Base-by-base conservation (phyloP, 768 basidiomycete species). In the Fibroporia radiculosa region DNA sequence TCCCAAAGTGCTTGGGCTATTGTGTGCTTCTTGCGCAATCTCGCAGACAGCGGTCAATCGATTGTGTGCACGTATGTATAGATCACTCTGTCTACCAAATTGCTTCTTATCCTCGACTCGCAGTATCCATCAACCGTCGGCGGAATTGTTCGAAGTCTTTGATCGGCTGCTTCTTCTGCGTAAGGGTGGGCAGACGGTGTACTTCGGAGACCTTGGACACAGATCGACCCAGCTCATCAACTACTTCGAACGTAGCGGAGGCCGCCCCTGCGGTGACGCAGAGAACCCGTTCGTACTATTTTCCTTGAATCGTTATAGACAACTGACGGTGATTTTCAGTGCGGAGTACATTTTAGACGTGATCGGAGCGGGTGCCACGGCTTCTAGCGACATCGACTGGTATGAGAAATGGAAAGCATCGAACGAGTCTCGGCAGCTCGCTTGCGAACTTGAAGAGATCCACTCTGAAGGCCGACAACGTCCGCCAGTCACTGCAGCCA, bases 1-100 rank as follows among this genome's bases (percentile, higher is more conserved):
- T 89, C 87, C 2, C 86, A 90, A 61, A 84, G 82, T 43, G 88
- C 89, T 2, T 88, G 87, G 86, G 81, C 81, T 5, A 88, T 91
- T 50, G 67, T 88, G 42, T 64, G 71, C 2, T 88, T 93, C 67
- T 67, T 93, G 34, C 71, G 81, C 10, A 74, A 78, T 37, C 76
- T 93, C 24, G 87, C 89, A 7, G 74, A 84, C 48, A 77, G 74
- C 49, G 91, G 91, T 1, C 90, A 91, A 59, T 84, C 88, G 24
- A 91, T 93, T 53, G 68, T 93, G 14, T 93, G 90, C 80, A 93
- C 87, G 42, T 49, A 24, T 16, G 44, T 49, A 18, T 6, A 14
- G 16, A 12, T 8, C 14, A 11, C 24, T 32, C 25, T 5, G 4
- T n/a, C 26, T 27, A 42, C 12, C 24, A 26, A 42, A 25, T 18